These are phyloP conservation scores for Ajuga reptans DNA, from an alignment of 305 asterid species.

Conservation along the genomic window DNA sequence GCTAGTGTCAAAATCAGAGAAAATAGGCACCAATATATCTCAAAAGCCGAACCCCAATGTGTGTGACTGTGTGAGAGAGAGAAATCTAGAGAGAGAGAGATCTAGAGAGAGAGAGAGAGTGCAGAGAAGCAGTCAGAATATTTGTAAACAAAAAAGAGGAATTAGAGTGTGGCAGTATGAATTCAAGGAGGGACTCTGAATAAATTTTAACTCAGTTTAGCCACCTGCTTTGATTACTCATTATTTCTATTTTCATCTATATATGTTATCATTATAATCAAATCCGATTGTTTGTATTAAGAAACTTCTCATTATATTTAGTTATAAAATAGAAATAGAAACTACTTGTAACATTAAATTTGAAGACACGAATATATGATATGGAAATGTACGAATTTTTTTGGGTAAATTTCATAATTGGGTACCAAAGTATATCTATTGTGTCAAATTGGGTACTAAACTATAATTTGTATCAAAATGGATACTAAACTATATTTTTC, in stretches of 20 bases:
- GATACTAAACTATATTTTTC: too few species aligned
- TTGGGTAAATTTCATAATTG: too few species aligned
- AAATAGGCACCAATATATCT: constrained; percentile 33
- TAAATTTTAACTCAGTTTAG: constrained; percentile 14
- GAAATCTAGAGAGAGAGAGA: constrained; percentile 17
- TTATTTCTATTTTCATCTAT: constrained; percentile 15
- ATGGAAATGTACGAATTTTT: too few species aligned
- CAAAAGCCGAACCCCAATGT: constrained; percentile 35
- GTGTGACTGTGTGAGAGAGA: constrained; percentile 14
- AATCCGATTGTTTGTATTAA: too few species aligned
- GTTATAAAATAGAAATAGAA: too few species aligned
- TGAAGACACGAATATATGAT: neutral
- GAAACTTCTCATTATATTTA: too few species aligned
- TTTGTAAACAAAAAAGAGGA: constrained; percentile 30
- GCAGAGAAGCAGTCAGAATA: constrained; percentile 28
- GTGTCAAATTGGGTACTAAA: too few species aligned
- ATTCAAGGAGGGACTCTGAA: constrained; percentile 37
- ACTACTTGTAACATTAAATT: too few species aligned
- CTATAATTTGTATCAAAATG: too few species aligned
- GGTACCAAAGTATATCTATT: too few species aligned
- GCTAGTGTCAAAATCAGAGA: constrained; percentile 52
- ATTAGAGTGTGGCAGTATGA: constrained; percentile 41
- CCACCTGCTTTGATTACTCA: neutral
- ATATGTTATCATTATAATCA: neutral
- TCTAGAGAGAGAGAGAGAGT: constrained; percentile 12